phyloP scores from a whole-genome alignment of 495 filamentous ascomycete species.

The Podospora pseudoanserina region DNA sequence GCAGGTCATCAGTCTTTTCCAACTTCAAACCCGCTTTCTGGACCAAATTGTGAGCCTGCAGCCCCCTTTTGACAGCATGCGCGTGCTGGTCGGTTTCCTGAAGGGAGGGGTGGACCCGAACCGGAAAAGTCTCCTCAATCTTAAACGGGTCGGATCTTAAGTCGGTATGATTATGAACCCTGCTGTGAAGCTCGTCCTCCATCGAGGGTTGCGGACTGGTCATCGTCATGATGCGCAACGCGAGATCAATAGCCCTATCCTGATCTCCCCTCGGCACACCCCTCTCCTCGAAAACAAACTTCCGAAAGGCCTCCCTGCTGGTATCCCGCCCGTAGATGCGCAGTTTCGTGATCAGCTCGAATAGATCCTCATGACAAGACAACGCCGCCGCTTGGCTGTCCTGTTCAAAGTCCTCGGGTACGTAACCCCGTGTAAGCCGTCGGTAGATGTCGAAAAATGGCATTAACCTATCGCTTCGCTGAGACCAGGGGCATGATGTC shows the following conservation, averaged over 20 bases:
- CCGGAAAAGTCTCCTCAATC: conserved; percentile 21
- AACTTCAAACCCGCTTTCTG: conserved; percentile 31
- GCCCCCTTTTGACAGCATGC: conserved; percentile 21
- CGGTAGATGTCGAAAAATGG: conserved; percentile 37
- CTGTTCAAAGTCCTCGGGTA: conserved; percentile 22
- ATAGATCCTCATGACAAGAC: conserved; percentile 28
- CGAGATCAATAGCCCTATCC: conserved; percentile 30
- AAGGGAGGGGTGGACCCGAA: conserved; percentile 29
- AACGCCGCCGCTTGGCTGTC: conserved; percentile 21
- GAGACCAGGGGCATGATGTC: conserved; percentile 15
- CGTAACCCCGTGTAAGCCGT: conserved; percentile 26
- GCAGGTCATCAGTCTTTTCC: conserved; percentile 32
- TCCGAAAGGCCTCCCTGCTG: too few species aligned
- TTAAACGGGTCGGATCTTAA: too few species aligned
- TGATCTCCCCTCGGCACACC: conserved; percentile 10
- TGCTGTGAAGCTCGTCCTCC: too few species aligned
- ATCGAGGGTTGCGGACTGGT: background rate
- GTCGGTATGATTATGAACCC: too few species aligned
- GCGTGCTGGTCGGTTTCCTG: conserved; percentile 17
- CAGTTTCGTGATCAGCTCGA: background rate
- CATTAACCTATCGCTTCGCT: conserved; percentile 19
- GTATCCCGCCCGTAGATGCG: background rate
- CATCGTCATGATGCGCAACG: conserved; percentile 35
- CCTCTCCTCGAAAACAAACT: too few species aligned
- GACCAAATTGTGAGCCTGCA: conserved; percentile 33